A percentile compares a stretch with the other conserved stretches of the same genome.
These are phyloP conservation scores for Tetradesmus obliquus DNA, from an alignment of 139 green algal species.

Conservation along the genomic window DNA sequence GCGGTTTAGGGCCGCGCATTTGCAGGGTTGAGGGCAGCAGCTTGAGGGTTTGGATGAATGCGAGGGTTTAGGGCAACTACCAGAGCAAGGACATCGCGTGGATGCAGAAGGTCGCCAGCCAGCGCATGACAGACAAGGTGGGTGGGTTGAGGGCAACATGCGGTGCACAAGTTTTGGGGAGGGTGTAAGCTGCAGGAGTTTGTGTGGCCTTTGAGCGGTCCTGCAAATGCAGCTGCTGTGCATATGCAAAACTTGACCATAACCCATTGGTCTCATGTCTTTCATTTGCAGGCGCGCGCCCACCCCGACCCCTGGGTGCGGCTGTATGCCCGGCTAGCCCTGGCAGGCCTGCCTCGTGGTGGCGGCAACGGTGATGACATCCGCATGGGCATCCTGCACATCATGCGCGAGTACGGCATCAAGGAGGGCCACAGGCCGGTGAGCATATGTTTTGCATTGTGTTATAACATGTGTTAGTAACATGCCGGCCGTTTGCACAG, in stretches of 20 bases:
- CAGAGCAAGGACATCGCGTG: constrained; percentile 82
- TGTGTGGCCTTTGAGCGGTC: too few species aligned
- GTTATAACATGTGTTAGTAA: neutral
- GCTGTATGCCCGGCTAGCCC: constrained; percentile 73
- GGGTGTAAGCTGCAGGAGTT: too few species aligned
- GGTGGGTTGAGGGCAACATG: neutral
- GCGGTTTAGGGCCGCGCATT: neutral
- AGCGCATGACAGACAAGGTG: constrained; percentile 76
- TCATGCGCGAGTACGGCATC: constrained; percentile 95
- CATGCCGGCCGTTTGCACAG: constrained; percentile 52
- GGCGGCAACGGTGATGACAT: constrained; percentile 93
- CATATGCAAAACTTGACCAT: neutral
- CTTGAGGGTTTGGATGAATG: constrained; percentile 67
- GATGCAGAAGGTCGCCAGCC: constrained; percentile 81
- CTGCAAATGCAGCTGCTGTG: neutral
- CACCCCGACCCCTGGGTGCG: constrained; percentile 63
- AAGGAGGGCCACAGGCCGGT: constrained; percentile 85
- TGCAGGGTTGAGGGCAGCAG: neutral
- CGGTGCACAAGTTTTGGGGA: too few species aligned
- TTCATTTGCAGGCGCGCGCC: neutral
- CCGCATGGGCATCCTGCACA: constrained; percentile 92
- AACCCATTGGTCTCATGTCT: neutral
- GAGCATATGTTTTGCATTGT: neutral
- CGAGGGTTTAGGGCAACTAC: neutral
- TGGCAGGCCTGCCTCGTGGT: constrained; percentile 85